Evolutionary conservation across 495 filamentous ascomycete species (phyloP).

Genomic region (Talaromyces liani): DNA sequence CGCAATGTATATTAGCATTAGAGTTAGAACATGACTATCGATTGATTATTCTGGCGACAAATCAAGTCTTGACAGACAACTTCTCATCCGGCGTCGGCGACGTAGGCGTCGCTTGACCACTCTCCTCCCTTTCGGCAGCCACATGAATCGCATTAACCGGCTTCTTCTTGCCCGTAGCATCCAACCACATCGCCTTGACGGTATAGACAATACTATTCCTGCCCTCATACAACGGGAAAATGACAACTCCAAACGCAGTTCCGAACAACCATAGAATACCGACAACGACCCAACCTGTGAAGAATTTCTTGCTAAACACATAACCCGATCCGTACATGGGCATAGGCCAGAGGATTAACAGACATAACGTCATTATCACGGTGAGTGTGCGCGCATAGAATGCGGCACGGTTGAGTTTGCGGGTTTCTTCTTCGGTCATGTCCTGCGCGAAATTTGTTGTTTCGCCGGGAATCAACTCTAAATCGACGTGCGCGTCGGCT

Average conservation of each 20-base stretch:
- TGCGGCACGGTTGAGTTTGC: conserved; percentile 62
- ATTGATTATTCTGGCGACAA: background rate
- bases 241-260: conserved; percentile 61
- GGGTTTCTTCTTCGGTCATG: conserved; percentile 53
- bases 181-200: conserved; percentile 56
- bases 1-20: background rate
- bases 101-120: background rate
- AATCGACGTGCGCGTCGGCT: conserved; percentile 58
- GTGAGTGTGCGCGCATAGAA: conserved; percentile 76
- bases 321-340: conserved; percentile 86
- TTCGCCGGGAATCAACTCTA: conserved; percentile 60
- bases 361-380: conserved; percentile 61
- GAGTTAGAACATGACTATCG: background rate
- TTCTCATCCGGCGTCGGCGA: conserved; percentile 3
- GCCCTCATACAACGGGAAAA: conserved; percentile 82
- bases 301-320: conserved; percentile 84
- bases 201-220: conserved; percentile 59
- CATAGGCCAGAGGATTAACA: conserved; percentile 90
- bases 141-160: conserved; percentile 10
- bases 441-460: conserved; percentile 20
- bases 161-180: conserved; percentile 55
- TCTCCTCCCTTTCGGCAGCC: background rate
- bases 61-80: conserved; percentile 7
- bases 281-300: conserved; percentile 84
- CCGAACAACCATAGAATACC: conserved; percentile 86